These are phyloP conservation scores for Ustilago nuda DNA, from an alignment of 1,284 basidiomycete species.

Conservation along the genomic window DNA sequence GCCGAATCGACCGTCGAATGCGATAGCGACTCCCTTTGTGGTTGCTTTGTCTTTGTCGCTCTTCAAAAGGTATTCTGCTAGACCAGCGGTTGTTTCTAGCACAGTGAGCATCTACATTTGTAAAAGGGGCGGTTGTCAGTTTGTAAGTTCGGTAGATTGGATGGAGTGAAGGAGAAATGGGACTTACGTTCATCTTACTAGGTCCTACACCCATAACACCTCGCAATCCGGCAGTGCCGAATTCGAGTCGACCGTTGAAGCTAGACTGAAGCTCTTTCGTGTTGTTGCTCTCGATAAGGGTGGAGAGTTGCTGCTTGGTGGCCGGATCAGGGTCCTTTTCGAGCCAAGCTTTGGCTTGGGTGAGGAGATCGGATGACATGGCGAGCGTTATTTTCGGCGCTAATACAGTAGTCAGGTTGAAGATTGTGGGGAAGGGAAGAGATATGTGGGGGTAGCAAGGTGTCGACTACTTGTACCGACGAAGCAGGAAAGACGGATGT, in stretches of 20 bases:
- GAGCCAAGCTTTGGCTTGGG: slow-evolving; percentile 55
- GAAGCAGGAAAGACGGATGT: background rate
- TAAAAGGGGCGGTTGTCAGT: background rate
- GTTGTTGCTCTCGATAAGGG: slow-evolving; percentile 45
- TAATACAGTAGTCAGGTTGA: background rate
- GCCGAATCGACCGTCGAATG: slow-evolving; percentile 61
- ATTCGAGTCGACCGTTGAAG: slow-evolving; percentile 56
- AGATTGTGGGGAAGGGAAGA: slow-evolving; percentile 1
- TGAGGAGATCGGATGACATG: slow-evolving; percentile 34
- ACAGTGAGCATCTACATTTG: slow-evolving; percentile 54
- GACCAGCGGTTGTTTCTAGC: slow-evolving; percentile 56
- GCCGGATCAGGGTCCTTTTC: slow-evolving; percentile 54
- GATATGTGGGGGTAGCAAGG: background rate
- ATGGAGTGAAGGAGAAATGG: background rate
- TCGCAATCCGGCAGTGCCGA: slow-evolving; percentile 61
- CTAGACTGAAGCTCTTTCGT: slow-evolving; percentile 44
- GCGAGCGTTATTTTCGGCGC: background rate
- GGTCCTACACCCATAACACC: slow-evolving; percentile 61
- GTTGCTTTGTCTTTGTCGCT: slow-evolving; percentile 32
- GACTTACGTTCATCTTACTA: slow-evolving; percentile 59
- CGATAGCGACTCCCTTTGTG: slow-evolving; percentile 59
- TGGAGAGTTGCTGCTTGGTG: slow-evolving; percentile 40
- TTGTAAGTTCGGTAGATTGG: too few relatives aligned
- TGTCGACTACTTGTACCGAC: slow-evolving; percentile 10
- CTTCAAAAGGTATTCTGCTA: slow-evolving; percentile 51